Evolutionary conservation across 257 asterid species (phyloP).

Genomic region (Nicotiana tomentosiformis): DNA sequence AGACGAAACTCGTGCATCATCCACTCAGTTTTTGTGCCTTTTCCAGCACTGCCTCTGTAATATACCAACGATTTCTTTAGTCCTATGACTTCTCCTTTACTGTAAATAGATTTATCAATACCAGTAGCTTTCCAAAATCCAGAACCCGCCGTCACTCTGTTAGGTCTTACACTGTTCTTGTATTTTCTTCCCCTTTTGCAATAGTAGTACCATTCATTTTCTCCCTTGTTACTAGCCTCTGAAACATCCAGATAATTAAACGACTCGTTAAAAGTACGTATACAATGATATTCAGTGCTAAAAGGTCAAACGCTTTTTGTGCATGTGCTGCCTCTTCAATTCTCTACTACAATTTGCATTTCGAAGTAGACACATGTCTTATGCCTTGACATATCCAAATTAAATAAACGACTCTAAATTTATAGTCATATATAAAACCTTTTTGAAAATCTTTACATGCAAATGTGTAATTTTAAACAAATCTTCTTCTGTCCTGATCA

Average conservation of each 20-base stretch:
- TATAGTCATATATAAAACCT: neutral
- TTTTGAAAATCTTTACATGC: neutral
- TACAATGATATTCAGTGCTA: too few species aligned
- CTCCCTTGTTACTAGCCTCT: constrained; percentile 6
- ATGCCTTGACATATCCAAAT: neutral
- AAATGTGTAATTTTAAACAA: neutral
- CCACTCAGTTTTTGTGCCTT: neutral
- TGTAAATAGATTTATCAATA: neutral
- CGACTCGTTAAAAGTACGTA: too few species aligned
- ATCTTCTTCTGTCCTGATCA: neutral
- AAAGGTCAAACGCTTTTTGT: too few species aligned
- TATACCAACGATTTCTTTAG: neutral
- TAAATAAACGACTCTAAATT: neutral
- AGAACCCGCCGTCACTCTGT: neutral
- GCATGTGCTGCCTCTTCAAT: too few species aligned
- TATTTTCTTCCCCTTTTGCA: constrained; percentile 20
- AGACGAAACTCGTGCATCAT: constrained; percentile 6
- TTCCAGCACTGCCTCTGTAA: neutral
- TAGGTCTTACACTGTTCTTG: constrained; percentile 12
- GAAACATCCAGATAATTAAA: neutral
- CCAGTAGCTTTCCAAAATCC: neutral
- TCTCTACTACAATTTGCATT: neutral
- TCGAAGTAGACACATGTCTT: neutral
- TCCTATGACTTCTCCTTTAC: neutral
- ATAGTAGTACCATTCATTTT: constrained; percentile 15